Base-by-base conservation (phyloP, 2,329 filamentous ascomycete species). In the Colletotrichum camelliae region DNA sequence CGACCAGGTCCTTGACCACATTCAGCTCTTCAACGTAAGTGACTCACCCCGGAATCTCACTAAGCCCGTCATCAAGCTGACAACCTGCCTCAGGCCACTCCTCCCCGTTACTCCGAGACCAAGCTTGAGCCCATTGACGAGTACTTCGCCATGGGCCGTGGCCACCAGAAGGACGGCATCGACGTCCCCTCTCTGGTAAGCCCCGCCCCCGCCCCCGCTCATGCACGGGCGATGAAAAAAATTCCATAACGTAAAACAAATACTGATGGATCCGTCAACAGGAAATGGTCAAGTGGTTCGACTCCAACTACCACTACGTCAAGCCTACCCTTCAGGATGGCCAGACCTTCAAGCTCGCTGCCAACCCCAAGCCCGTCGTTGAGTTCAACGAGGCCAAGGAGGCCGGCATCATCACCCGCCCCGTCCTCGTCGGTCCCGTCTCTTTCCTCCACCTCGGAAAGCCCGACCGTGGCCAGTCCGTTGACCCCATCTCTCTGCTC, bases 221-320 rank as follows among this genome's bases (percentile, higher is more conserved):
- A 55, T 67, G 62, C 39, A 62, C 70, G 58, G 37, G 90, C 91
- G 86, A 87, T 77, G 66, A 37, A 66, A 9, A 9, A 76, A 35
- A 76, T 90, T 89, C 7, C 9, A 68, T 57, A 57, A 35, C 68
- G 61, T 61, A 48, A 67, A 70, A 61, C 37, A 67, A 75, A 18
- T 76, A 18, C 66, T 76, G 33, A 76, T 33, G 66, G 31, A 7
- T 39, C 37, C 61, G 60, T 69, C 58, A 74, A 67, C 33, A 77
- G 77, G 97, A 99, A 92, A 99, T 99, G 97, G 97, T 99, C 83
- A 99, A 99, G 92, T 99, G 97, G 97, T 99, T 99, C 86, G 97
- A 99, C 92, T 98, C 96, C 80, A 99, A 99, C 94, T 99, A 99
- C 94, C 97, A 98, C 92, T 99, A 99, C 88, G 97, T 98, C 89